Evolutionary conservation across 2,329 filamentous ascomycete genomes (phyloP), one percentile per base, ranked within the genome.

Genomic region (Rhinocladiella similis): DNA sequence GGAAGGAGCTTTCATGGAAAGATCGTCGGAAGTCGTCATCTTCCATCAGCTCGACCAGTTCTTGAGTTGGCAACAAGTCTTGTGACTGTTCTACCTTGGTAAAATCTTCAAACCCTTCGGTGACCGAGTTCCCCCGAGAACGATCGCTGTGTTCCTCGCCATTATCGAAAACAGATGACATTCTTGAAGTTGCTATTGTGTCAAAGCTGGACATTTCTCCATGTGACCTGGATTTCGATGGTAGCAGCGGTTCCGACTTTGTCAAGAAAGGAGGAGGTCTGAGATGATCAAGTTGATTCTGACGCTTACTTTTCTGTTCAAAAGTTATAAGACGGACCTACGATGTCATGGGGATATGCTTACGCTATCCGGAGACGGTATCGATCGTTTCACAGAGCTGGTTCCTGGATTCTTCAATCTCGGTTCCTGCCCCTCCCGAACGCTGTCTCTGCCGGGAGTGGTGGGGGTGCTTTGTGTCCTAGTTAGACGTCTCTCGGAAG

Each of bases 31-130:
- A 59, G 14, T 51, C 36, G n/a, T 57, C 54, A 46, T 64, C 57
- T 47, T 52, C 22, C 16, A 61, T 33, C 3, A 57, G 14, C 16
- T 58, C 60, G 5, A 47, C 19, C 22, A 36, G 38, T 29, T 63
- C 60, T 42, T 63, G 54, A 5, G 58, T 63, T 12, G 63, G 59
- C 22, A 62, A 61, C 6, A 56, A 20, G 18, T 63, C 51, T 36
- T 57, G 55, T 10, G 53, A 54, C 13, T 54, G 53, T 27, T 55
- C 47, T 7, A 16, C 35, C 22, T 57, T 19, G 5, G 18, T 27
- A 22, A 18, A 25, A 29, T 5, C 12, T 41, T 25, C 41, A 41
- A 9, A 16, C 5, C 16, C n/a, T 18, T 47, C 48, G 3, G 45
- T 14, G 33, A 61, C 47, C 16, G 59, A 61, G 10, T 55, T 61